Base-by-base conservation (phyloP, 2,329 filamentous ascomycete species). In the Clonostachys sp. region DNA sequence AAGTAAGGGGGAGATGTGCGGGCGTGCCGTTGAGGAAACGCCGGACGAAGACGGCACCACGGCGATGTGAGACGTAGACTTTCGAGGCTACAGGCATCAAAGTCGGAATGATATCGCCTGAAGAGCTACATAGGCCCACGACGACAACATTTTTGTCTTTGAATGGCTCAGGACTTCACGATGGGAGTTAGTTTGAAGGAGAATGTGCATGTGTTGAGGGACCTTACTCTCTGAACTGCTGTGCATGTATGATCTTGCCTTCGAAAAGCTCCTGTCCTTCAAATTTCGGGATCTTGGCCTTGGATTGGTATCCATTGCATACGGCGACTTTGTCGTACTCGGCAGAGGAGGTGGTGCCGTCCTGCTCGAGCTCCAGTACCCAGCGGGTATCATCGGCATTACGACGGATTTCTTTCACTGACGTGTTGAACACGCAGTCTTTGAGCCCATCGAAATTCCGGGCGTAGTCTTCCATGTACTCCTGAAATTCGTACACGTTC, bases 121-220 rank as follows among this genome's bases (percentile, higher is more conserved):
- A 55, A 1, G 67, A 72, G 42, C 66, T 68, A 13, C 67, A 66
- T 20, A 74, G 54, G 5, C 73, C 73, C 3, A 75, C 58, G 0
- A 77, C 57, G 1, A 76, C 48, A 3, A 76, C 68, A 10, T 58
- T 70, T 51, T 73, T 69, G 9, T 58, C 65, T 13, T 63, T 59
- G 54, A 71, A 74, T 5, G 51, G 44, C 6, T 59, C 54, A 1
- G 58, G 56, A 13, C 59, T 48, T 18, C 16, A 24, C 20, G 24
- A 30, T 30, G 24, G 4, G 9, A 10, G 24, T 30, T 30, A 30
- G 24, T 30, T 30, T 30, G 24, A 30, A 30, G 24, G 24, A 30
- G 24, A 30, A 17, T 14, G 7, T 33, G 5, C 42, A 48, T 43
- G 13, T 33, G 20, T 48, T 48, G 39, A 48, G 46, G 8, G 47